Base-by-base conservation (phyloP, 768 basidiomycete genomes). In the Pleurotus pulmonarius region DNA sequence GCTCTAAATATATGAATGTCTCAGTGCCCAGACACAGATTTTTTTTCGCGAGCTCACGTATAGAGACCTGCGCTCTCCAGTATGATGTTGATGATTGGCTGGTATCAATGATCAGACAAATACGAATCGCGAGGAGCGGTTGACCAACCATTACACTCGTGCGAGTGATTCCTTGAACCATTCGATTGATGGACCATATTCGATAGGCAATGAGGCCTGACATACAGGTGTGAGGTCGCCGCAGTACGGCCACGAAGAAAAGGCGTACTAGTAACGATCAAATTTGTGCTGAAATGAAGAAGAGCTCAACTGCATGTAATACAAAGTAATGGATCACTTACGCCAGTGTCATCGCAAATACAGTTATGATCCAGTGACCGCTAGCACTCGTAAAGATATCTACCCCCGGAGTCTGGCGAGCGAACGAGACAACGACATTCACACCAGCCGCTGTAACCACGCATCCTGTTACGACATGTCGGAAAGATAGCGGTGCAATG, bases 341-440 rank as follows among this genome's bases (percentile, higher is more conserved):
- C 48, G 48, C 48, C 7, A 49, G 48, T 20, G 48, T 49, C 29
- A 18, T 49, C 15, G 48, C 48, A 29, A 49, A 49, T 49, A 49
- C 48, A 3, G 48, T 49, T 12, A 49, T 49, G 37, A 49, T 34
- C 48, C 48, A 49, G 29, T 49, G 48, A 26, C 48, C 48, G 15
- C 48, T 49, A 26, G 48, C 48, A 49, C 48, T 49, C 48, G 48
- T 49, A 20, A 49, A 49, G 12, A 49, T 49, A n/a, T 49, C 48
- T 4, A 49, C 48, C 5, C 20, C 13, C 15, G 48, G 48, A 24
- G 25, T 34, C 20, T 49, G 48, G n/a, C 48, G 48, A n/a, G 48
- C 48, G n/a, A 49, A 49, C 2, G 48, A 49, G 7, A 49, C 48
- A 26, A 49, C 37, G 11, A 49, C 48, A 25, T 55, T 44, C 8